These are phyloP conservation scores for Diaporthe batatas DNA, from an alignment of 2,329 filamentous ascomycete genomes.

Conservation along the genomic window DNA sequence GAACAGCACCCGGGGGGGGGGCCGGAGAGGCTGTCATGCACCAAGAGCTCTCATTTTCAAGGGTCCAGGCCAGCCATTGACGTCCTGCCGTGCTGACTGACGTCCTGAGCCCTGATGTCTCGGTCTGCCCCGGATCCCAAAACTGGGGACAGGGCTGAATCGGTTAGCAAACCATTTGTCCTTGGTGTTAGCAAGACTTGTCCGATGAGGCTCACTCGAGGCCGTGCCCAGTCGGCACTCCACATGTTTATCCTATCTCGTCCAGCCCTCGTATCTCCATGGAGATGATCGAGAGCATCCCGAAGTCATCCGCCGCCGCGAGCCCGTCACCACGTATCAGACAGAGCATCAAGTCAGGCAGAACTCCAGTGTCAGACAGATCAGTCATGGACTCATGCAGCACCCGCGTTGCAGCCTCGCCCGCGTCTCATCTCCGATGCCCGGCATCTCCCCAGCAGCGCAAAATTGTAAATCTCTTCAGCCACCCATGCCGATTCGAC, in stretches of 20 bases:
- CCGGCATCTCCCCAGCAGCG: conserved; percentile 27
- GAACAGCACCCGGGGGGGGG: no score
- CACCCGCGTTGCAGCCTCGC: conserved; percentile 14
- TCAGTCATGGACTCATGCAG: conserved; percentile 34
- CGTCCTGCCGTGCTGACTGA: not conserved
- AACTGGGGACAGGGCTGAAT: conserved; percentile 42
- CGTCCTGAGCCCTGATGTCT: conserved; percentile 19
- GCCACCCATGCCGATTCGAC: conserved; percentile 11
- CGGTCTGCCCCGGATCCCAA: conserved; percentile 24
- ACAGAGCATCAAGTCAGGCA: not conserved
- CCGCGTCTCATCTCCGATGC: conserved; percentile 27
- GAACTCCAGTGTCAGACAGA: conserved; percentile 7
- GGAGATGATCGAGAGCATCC: conserved; percentile 5
- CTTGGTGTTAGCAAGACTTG: conserved; percentile 38
- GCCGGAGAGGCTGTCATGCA: conserved; percentile 11
- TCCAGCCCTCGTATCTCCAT: conserved; percentile 24
- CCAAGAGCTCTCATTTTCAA: conserved; percentile 7
- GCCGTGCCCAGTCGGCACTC: conserved; percentile 27
- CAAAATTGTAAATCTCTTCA: conserved; percentile 28
- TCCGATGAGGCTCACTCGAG: conserved; percentile 9
- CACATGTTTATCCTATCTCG: conserved; percentile 19
- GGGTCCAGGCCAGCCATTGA: conserved; percentile 28
- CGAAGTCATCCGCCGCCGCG: conserved; percentile 4
- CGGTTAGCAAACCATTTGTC: conserved; percentile 45
- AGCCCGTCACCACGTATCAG: conserved; percentile 12